Percentiles rank a stretch among this genome's conserved stretches.
phyloP scores from a whole-genome alignment of 2,329 filamentous ascomycete genomes.

The Xylogone sp. region DNA sequence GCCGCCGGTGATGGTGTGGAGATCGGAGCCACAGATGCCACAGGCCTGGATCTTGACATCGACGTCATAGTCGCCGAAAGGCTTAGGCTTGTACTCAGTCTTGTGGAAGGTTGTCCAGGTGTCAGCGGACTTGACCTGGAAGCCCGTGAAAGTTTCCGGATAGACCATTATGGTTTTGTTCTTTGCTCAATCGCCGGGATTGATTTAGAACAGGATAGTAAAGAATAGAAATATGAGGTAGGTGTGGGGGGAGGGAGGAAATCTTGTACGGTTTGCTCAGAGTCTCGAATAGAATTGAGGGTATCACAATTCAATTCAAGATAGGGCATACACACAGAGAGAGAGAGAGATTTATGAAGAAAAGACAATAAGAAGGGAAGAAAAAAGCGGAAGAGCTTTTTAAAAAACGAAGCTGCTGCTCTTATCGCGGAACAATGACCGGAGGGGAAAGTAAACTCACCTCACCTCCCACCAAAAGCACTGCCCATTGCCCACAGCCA shows the following conservation, averaged over 20 bases:
- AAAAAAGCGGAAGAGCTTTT: not conserved
- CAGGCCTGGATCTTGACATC: constrained; percentile 84
- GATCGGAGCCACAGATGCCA: constrained; percentile 70
- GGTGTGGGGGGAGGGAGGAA: too few relatives aligned
- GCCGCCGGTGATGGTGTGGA: constrained; percentile 64
- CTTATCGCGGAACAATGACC: too few relatives aligned
- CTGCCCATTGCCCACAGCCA: too few relatives aligned
- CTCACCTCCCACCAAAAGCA: too few relatives aligned
- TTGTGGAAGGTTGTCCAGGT: constrained; percentile 28
- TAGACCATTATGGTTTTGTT: constrained; percentile 32
- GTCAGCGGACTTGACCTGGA: constrained; percentile 44
- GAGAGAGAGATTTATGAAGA: not conserved
- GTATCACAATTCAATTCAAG: too few relatives aligned
- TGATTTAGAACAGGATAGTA: not conserved
- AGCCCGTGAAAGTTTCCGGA: constrained; percentile 57
- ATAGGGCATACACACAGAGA: not conserved
- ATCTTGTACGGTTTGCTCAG: too few relatives aligned
- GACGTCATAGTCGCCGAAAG: constrained; percentile 82
- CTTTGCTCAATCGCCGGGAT: too few relatives aligned
- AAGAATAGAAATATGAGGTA: not conserved
- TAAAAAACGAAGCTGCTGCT: too few relatives aligned
- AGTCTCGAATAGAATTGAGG: too few relatives aligned
- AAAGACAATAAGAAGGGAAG: not conserved
- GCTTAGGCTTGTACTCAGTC: constrained; percentile 71
- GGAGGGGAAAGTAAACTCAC: too few relatives aligned